These are phyloP conservation scores for Phytophthora rubi DNA, from an alignment of 352 stramenopile genomes.

Conservation along the genomic window DNA sequence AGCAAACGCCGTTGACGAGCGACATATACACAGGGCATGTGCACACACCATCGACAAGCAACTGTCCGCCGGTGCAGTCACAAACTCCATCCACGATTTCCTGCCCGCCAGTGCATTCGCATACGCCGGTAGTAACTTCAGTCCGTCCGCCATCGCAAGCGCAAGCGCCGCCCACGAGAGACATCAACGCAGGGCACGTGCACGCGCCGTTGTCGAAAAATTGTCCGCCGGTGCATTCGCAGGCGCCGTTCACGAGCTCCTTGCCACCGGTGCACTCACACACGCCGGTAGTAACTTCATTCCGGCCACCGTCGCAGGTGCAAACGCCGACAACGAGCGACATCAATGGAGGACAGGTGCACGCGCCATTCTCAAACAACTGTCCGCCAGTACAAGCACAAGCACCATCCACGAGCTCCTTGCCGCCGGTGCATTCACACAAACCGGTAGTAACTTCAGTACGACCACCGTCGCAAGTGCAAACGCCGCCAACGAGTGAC, in stretches of 20 bases:
- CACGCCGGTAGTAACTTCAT: background rate
- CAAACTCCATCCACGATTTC: background rate
- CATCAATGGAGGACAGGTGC: background rate
- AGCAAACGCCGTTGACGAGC: background rate
- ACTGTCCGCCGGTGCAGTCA: background rate
- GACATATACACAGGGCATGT: background rate
- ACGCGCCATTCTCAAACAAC: background rate
- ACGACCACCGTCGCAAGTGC: background rate
- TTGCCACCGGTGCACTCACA: background rate
- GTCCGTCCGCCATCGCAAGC: background rate
- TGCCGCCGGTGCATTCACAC: background rate
- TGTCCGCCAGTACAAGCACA: constrained; percentile 8
- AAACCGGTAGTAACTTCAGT: background rate
- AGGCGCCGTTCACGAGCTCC: background rate
- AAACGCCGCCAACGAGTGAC: background rate
- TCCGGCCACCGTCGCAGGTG: background rate
- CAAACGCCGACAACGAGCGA: background rate
- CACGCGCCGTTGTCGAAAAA: background rate
- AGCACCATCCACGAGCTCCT: background rate
- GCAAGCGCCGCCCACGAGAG: background rate
- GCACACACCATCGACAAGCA: background rate
- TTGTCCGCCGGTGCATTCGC: background rate
- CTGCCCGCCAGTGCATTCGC: background rate
- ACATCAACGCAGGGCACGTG: background rate
- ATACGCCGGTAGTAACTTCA: background rate